Base-by-base conservation (phyloP, 495 filamentous ascomycete genomes). In the Neurospora sublineolata region DNA sequence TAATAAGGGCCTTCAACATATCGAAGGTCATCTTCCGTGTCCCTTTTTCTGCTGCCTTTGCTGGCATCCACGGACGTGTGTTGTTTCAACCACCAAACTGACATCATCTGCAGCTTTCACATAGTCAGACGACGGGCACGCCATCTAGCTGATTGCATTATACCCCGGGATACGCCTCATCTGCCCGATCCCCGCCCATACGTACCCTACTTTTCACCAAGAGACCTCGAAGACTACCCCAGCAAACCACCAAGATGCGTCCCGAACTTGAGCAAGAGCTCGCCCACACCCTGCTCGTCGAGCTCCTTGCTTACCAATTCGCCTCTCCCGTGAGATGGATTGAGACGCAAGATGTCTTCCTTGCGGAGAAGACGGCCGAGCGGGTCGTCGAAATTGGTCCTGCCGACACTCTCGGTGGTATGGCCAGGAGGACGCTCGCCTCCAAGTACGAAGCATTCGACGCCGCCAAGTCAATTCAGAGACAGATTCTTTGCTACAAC, bases 371-470 rank as follows among this genome's bases (percentile, higher is more conserved):
- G 82, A 89, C 89, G 60, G 97, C 95, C 20, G 95, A 99, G 86
- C 90, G 96, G 74, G 94, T 99, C 75, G 95, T 99, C 74, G 95
- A 99, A 81, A 91, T 99, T 78, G 95, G 95, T 76, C 95, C 95
- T 10, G 94, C 94, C 73, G 95, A 99, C 81, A 99, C 95, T n/a
- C 86, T 99, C 37, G 94, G 95, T 77, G 94, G 91, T 67, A 99
- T 99, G 95, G 95, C 95, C 67, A 95, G 94, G 83, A 87, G 95
- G 73, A 99, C 95, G 38, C 86, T 99, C 40, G 93, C 94, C 64
- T 92, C 94, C 75, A 98, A 98, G 82, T 99, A 99, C 82, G 96
- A 99, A 87, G 94, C 95, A 72, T 97, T 97, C 80, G 95, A 99
- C 82, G 95, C 96, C 37, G 95, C 95, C 37, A 94, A 93, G 76